Percentiles rank a stretch among this genome's conserved stretches.
Evolutionary conservation across 2,329 filamentous ascomycete genomes (phyloP).

Genomic region (Alternaria panax): DNA sequence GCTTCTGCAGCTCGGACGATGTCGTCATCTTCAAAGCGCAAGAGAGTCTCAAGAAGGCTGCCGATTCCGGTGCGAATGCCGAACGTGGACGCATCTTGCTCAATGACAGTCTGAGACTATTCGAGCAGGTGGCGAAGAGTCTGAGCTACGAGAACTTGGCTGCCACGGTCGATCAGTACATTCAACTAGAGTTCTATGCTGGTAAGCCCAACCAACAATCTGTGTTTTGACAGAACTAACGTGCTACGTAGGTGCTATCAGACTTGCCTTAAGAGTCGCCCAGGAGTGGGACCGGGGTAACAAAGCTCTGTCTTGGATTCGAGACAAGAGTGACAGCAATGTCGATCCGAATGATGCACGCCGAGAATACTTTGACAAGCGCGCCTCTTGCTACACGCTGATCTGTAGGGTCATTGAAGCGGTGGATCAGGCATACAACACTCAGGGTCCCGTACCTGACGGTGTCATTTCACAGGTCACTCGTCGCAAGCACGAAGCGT

Average conservation of each 20-base stretch:
- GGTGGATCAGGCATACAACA: constrained; percentile 74
- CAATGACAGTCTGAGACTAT: constrained; percentile 87
- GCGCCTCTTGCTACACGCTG: constrained; percentile 84
- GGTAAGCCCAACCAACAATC: constrained; percentile 48
- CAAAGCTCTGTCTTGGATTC: constrained; percentile 82
- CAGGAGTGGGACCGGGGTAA: constrained; percentile 87
- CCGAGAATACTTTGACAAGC: constrained; percentile 69
- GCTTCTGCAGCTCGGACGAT: constrained; percentile 96
- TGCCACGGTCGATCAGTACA: constrained; percentile 79
- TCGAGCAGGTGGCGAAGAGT: constrained; percentile 85
- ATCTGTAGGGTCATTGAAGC: constrained; percentile 81
- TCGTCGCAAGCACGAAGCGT: constrained; percentile 85
- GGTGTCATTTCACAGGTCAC: constrained; percentile 77
- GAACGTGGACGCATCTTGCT: constrained; percentile 80
- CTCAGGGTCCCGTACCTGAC: constrained; percentile 76
- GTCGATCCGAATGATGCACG: constrained; percentile 74
- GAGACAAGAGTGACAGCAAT: constrained; percentile 78
- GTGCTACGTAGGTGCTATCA: constrained; percentile 71
- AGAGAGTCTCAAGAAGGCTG: constrained; percentile 88
- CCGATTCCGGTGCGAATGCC: constrained; percentile 76
- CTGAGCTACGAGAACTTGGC: constrained; percentile 82
- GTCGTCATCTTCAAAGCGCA: constrained; percentile 98
- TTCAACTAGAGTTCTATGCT: constrained; percentile 85
- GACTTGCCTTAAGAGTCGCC: constrained; percentile 83
- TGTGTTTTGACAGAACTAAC: constrained; percentile 1